These are phyloP conservation scores for Alternaria consortialis DNA, from an alignment of 2,329 filamentous ascomycete species.

Conservation along the genomic window DNA sequence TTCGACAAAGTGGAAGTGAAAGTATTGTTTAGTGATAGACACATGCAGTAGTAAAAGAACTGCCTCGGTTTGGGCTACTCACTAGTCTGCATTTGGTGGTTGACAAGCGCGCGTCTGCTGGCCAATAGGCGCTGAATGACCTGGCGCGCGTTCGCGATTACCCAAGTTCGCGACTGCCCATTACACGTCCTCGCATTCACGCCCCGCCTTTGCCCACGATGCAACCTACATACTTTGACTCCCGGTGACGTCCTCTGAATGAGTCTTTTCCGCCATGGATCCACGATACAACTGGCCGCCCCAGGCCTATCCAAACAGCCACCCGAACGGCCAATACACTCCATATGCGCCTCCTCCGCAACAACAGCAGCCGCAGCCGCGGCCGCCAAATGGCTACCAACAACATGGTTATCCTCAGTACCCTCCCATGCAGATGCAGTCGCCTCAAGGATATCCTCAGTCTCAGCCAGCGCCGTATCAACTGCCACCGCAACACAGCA, in stretches of 20 bases:
- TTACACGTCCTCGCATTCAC: slow-evolving; percentile 13
- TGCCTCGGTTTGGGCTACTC: slow-evolving; percentile 20
- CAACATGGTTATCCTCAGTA: slow-evolving; percentile 34
- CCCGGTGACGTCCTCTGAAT: slow-evolving; percentile 22
- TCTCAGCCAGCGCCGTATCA: slow-evolving; percentile 33
- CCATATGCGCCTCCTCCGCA: slow-evolving; percentile 39
- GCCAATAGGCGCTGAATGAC: slow-evolving; percentile 22
- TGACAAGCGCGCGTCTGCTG: slow-evolving; percentile 22
- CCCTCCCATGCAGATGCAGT: slow-evolving; percentile 12
- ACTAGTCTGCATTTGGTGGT: slow-evolving; percentile 11
- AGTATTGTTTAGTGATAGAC: no score
- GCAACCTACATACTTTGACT: slow-evolving; percentile 22
- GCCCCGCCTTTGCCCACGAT: slow-evolving; percentile 29
- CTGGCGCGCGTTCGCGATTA: slow-evolving; percentile 19
- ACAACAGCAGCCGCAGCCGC: slow-evolving; percentile 39
- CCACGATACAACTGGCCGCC: slow-evolving; percentile 48
- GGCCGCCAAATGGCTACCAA: slow-evolving; percentile 38
- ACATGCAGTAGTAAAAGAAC: neutral
- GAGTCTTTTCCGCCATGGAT: slow-evolving; percentile 35
- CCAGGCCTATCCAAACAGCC: slow-evolving; percentile 39
- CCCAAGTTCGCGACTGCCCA: slow-evolving; percentile 24
- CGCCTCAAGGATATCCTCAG: slow-evolving; percentile 20
- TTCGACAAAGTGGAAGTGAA: no score
- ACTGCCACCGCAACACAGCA: slow-evolving; percentile 10
- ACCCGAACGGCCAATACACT: slow-evolving; percentile 39